phyloP scores from a whole-genome alignment of 2,329 filamentous ascomycete species.

The Claviceps quebecensis region DNA sequence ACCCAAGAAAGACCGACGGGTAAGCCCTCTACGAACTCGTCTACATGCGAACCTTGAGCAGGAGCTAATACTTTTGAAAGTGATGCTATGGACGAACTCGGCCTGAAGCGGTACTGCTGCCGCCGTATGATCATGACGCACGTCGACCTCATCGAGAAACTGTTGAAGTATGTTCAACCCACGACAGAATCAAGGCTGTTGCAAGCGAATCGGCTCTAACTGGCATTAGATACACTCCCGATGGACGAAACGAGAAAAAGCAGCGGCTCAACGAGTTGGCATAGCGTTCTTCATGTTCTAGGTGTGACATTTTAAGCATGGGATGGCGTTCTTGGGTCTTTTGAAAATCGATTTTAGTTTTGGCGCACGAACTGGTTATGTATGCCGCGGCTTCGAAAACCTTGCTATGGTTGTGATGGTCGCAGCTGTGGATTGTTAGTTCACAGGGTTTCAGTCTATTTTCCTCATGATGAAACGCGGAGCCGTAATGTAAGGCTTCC shows the following conservation, averaged over 20 bases:
- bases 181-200: not conserved
- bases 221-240: slow-evolving; percentile 41
- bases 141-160: slow-evolving; percentile 96
- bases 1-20: slow-evolving; percentile 56
- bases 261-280: slow-evolving; percentile 23
- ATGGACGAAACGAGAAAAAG: slow-evolving; percentile 51
- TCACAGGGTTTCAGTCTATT: too few relatives aligned
- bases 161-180: slow-evolving; percentile 58
- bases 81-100: slow-evolving; percentile 90
- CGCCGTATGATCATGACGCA: slow-evolving; percentile 99
- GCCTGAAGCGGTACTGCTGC: slow-evolving; percentile 93
- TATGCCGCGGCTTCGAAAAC: not conserved
- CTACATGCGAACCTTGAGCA: not conserved
- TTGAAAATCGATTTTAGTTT: slow-evolving; percentile 8
- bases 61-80: slow-evolving; percentile 30
- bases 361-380: slow-evolving; percentile 15
- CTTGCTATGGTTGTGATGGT: not conserved
- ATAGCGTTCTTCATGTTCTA: slow-evolving; percentile 8
- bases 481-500: too few relatives aligned
- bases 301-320: slow-evolving; percentile 13
- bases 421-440: too few relatives aligned
- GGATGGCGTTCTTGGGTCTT: slow-evolving; percentile 19
- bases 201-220: not conserved
- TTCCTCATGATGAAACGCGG: too few relatives aligned
- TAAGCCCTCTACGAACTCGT: slow-evolving; percentile 22